Evolutionary conservation across 140 eudicot genomes (phyloP).

Genomic region (Erigeron philadelphicus): DNA sequence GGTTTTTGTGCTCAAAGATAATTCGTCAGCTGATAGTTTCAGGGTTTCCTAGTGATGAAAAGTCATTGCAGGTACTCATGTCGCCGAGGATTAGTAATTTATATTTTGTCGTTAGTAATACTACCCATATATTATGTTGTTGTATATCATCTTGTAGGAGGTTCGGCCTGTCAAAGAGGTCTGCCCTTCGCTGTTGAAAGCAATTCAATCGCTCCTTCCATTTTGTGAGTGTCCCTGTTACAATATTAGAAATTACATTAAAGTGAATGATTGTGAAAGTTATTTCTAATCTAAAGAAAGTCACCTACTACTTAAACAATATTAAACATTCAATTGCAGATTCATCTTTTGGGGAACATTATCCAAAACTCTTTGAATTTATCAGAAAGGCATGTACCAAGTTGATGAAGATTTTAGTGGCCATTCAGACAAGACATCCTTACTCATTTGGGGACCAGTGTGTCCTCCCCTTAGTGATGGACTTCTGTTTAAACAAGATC

Average conservation of each 20-base stretch:
- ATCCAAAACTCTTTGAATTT: slow-evolving; percentile 63
- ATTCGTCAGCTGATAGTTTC: slow-evolving; percentile 76
- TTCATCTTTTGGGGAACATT: slow-evolving; percentile 60
- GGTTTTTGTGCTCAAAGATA: slow-evolving; percentile 89
- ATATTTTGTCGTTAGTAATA: slow-evolving; percentile 3
- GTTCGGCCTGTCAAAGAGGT: slow-evolving; percentile 87
- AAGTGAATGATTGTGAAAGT: not conserved
- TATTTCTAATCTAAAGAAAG: slow-evolving; percentile 3
- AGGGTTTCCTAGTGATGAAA: slow-evolving; percentile 85
- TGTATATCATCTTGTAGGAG: slow-evolving; percentile 44
- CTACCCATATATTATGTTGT: slow-evolving; percentile 8
- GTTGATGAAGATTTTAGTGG: slow-evolving; percentile 72
- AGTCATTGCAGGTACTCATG: slow-evolving; percentile 63
- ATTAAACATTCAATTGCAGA: slow-evolving; percentile 45
- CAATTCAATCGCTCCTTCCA: slow-evolving; percentile 77
- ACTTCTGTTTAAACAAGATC: slow-evolving; percentile 76
- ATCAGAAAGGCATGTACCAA: slow-evolving; percentile 68
- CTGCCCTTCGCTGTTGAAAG: slow-evolving; percentile 70
- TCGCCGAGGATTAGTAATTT: not conserved
- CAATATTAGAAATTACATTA: not conserved
- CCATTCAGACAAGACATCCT: slow-evolving; percentile 87
- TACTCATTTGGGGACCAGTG: slow-evolving; percentile 87
- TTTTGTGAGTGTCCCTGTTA: slow-evolving; percentile 59
- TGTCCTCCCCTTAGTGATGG: slow-evolving; percentile 68
- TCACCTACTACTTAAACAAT: not conserved